These are phyloP conservation scores for Leucogyrophana mollusca DNA, from an alignment of 768 basidiomycete species.

Conservation along the genomic window DNA sequence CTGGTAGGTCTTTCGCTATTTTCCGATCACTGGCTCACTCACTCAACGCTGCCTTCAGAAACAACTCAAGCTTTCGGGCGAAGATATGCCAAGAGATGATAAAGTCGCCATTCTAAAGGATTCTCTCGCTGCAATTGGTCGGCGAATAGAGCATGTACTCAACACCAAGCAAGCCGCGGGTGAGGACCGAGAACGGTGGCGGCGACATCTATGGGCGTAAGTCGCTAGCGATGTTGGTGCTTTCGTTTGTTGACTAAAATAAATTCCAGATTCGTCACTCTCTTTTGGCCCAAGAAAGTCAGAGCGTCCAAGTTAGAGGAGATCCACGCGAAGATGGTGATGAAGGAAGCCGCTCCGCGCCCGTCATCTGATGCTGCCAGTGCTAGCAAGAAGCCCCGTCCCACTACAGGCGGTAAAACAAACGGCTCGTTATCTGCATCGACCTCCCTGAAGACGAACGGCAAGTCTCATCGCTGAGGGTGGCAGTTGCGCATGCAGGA, in stretches of 20 bases:
- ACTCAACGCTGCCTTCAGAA: constrained; percentile 59
- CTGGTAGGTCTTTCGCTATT: constrained; percentile 51
- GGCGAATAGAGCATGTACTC: constrained; percentile 84
- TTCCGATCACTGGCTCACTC: not conserved
- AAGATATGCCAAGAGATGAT: constrained; percentile 91
- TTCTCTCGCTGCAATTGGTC: constrained; percentile 90
- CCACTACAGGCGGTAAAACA: constrained; percentile 46
- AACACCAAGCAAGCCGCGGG: constrained; percentile 73
- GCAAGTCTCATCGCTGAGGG: constrained; percentile 58
- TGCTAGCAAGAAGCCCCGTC: constrained; percentile 59
- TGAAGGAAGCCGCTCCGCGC: constrained; percentile 75
- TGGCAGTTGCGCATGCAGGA: constrained; percentile 8
- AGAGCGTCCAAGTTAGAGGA: constrained; percentile 91
- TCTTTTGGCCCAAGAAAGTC: constrained; percentile 98
- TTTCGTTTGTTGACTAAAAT: constrained; percentile 9
- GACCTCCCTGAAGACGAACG: constrained; percentile 52
- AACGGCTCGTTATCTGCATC: constrained; percentile 50
- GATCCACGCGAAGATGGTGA: constrained; percentile 95
- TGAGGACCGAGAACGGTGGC: constrained; percentile 84
- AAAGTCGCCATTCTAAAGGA: constrained; percentile 96
- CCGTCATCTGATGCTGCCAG: constrained; percentile 46
- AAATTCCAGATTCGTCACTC: constrained; percentile 88
- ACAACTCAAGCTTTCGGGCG: constrained; percentile 91
- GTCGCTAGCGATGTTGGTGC: constrained; percentile 31
- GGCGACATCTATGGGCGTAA: constrained; percentile 95